Percentiles rank a stretch among this genome's conserved stretches.
phyloP scores from a whole-genome alignment of 1,139 yeast species.

The Blastobotrys illinoisensis region DNA sequence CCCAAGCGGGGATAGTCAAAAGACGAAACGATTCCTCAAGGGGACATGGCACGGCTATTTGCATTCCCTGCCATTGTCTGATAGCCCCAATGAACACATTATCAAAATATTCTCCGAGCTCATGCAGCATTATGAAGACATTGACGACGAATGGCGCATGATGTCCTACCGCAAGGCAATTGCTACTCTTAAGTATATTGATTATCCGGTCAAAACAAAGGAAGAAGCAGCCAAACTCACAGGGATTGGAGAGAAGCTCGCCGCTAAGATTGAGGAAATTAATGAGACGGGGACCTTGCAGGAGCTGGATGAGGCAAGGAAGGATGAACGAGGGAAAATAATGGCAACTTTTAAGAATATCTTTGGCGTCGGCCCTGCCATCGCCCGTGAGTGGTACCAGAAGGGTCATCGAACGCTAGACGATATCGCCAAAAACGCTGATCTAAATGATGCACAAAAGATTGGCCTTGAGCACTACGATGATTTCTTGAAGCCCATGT shows the following conservation, averaged over 20 bases:
- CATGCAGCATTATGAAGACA: conserved; percentile 35
- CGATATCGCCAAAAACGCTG: conserved; percentile 32
- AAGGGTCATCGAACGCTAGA: conserved; percentile 38
- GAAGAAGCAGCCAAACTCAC: conserved; percentile 39
- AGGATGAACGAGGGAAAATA: conserved; percentile 25
- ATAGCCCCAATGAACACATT: conserved; percentile 34
- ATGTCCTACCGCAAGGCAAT: conserved; percentile 45
- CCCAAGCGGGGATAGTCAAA: background rate
- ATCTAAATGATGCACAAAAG: conserved; percentile 35
- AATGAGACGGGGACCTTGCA: conserved; percentile 36
- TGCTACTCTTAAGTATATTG: conserved; percentile 31
- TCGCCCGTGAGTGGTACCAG: conserved; percentile 41
- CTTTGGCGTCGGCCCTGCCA: conserved; percentile 47
- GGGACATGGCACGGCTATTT: conserved; percentile 10
- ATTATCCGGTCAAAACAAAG: conserved; percentile 34
- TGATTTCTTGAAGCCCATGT: conserved; percentile 45
- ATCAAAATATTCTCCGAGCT: conserved; percentile 37
- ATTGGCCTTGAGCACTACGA: conserved; percentile 45
- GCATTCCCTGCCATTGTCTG: background rate
- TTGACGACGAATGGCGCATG: conserved; percentile 40
- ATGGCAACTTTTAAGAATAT: conserved; percentile 39
- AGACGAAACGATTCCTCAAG: background rate
- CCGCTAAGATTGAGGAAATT: conserved; percentile 45
- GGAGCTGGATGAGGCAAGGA: conserved; percentile 31
- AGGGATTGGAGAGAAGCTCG: conserved; percentile 43